phyloP scores from a whole-genome alignment of 2,329 filamentous ascomycete species.

The Didymellaceae sp. region DNA sequence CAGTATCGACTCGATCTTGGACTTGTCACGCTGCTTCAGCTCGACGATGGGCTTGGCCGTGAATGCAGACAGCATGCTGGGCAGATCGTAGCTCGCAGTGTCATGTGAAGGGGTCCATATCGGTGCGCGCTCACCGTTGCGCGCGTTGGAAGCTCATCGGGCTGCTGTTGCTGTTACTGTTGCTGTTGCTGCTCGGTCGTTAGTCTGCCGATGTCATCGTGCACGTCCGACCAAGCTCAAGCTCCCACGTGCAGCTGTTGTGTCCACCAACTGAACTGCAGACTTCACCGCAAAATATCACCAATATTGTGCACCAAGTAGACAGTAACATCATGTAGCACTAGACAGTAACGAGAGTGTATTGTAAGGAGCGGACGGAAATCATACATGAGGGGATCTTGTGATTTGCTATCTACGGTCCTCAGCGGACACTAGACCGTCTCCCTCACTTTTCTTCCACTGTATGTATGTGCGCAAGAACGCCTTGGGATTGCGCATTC shows the following conservation, averaged over 20 bases:
- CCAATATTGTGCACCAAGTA: neutral
- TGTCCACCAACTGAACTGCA: neutral
- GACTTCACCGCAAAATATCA: neutral
- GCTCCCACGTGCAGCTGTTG: conserved; percentile 6
- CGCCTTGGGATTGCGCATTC: conserved; percentile 15
- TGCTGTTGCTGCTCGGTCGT: conserved; percentile 16
- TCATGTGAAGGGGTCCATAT: conserved; percentile 24
- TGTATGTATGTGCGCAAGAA: conserved; percentile 2
- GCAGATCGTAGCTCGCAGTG: neutral
- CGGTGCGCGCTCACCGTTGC: conserved; percentile 25
- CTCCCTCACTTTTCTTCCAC: conserved; percentile 29
- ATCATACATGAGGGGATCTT: conserved; percentile 26
- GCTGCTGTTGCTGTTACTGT: conserved; percentile 28
- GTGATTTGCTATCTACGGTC: conserved; percentile 37
- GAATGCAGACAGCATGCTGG: conserved; percentile 91
- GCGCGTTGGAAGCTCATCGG: neutral
- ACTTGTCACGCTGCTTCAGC: conserved; percentile 94
- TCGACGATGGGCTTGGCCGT: conserved; percentile 95
- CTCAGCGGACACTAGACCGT: conserved; percentile 27
- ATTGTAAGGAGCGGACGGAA: conserved; percentile 16
- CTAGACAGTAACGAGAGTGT: conserved; percentile 11
- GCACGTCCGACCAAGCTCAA: conserved; percentile 10
- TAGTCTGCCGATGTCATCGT: conserved; percentile 30
- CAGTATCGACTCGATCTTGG: conserved; percentile 93
- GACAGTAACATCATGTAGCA: neutral